Conservation (phyloP, 352 stramenopile species). For the Phytophthora palmivora region DNA sequence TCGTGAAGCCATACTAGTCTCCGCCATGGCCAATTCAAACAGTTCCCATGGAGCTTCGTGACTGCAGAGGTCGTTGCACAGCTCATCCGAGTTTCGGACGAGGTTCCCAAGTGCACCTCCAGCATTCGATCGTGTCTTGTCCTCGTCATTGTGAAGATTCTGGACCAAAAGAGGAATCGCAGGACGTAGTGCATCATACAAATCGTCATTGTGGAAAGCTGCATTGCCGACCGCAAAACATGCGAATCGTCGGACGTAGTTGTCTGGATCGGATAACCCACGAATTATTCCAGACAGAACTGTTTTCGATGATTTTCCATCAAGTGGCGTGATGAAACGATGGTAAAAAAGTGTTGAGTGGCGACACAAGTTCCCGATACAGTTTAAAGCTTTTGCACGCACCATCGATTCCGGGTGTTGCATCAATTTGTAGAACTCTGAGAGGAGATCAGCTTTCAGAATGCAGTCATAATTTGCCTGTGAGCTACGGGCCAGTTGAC, state of each 20-base stretch:
- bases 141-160: conserved; percentile 79
- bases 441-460: conserved; percentile 50
- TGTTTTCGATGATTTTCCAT: conserved; percentile 26
- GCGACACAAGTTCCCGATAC: conserved; percentile 93
- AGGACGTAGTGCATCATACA: conserved; percentile 78
- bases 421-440: conserved; percentile 67
- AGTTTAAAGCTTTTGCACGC: conserved; percentile 90
- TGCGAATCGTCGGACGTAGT: conserved; percentile 91
- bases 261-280: conserved; percentile 68
- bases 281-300: conserved; percentile 71
- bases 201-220: conserved; percentile 85
- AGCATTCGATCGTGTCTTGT: conserved; percentile 94
- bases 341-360: conserved; percentile 92
- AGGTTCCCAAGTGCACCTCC: conserved; percentile 93
- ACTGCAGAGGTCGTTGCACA: conserved; percentile 76
- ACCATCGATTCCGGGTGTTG: conserved; percentile 76
- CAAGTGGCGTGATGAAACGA: conserved; percentile 47
- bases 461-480: conserved; percentile 81
- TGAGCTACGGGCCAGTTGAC: conserved; percentile 85
- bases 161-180: conserved; percentile 72
- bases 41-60: conserved; percentile 72
- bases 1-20: conserved; percentile 65
- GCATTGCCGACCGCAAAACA: conserved; percentile 96
- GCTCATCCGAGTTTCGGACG: conserved; percentile 86
- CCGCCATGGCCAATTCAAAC: conserved; percentile 67